These are phyloP conservation scores for Puccinia coronata DNA, from an alignment of 1,284 basidiomycete species.

Conservation along the genomic window DNA sequence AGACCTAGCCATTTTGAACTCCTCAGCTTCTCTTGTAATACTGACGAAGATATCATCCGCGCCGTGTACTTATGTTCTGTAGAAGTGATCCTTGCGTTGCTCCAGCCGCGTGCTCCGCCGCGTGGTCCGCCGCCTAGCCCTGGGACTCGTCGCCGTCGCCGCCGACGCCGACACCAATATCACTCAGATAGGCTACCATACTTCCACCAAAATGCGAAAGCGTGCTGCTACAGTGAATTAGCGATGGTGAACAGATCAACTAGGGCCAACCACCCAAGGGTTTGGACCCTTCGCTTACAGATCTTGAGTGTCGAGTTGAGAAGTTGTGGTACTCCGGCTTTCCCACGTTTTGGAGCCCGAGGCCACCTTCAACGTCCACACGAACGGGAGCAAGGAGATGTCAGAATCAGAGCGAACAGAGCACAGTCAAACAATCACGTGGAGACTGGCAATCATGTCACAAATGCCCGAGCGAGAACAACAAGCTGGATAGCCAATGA, in stretches of 20 bases:
- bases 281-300: neutral
- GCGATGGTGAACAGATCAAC: neutral
- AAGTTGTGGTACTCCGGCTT: neutral
- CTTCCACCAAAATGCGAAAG: neutral
- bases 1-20: neutral
- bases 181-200: neutral
- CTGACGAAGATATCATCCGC: neutral
- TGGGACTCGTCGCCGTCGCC: neutral
- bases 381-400: too few species aligned
- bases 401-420: neutral
- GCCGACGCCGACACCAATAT: neutral
- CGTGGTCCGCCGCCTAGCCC: neutral
- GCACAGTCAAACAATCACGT: neutral
- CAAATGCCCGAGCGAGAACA: too few species aligned
- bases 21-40: neutral
- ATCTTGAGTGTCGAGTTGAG: neutral
- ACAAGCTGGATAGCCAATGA: too few species aligned
- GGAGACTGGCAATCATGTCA: too few species aligned
- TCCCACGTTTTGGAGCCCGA: neutral
- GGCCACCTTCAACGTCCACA: neutral
- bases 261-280: constrained; percentile 2
- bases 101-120: too few species aligned
- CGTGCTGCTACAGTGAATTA: neutral
- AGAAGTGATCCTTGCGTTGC: neutral
- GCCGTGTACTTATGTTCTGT: neutral